Base-by-base conservation (phyloP, 2,329 filamentous ascomycete genomes). In the Monilinia fructigena region DNA sequence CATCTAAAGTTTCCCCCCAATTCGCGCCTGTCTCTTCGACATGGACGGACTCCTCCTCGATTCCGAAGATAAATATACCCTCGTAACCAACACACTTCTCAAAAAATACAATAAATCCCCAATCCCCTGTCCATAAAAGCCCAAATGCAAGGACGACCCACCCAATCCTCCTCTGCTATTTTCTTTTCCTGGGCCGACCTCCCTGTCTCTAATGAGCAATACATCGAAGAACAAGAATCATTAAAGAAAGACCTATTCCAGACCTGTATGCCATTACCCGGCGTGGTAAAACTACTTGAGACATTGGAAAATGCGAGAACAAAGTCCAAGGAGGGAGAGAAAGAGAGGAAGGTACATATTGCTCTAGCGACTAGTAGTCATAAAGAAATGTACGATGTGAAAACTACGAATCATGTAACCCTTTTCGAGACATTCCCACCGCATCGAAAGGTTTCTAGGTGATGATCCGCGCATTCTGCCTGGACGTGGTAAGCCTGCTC, bases 21-120 rank as follows among this genome's bases (percentile, higher is more conserved):
- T 98, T 67, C 86, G 93, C 72, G 95, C 94, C 72, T 97, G 93
- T 79, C 88, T 99, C 71, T 98, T 99, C 78, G 95, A 99, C 82
- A 97, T 98, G 93, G 95, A 99, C 79, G 95, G 95, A 68, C 89
- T 99, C 47, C 86, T 99, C 26, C 90, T 99, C 76, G 89, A 98
- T 79, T 93, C 91, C 45, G 95, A 98, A 81, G 95, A 98, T 75
- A 72, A 97, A 66, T 98, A 98, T 82, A 95, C 92, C 0, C 77
- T 85, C 35, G 90, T 91, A 78, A 90, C 93, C 68, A 97, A 99
- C 79, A 82, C 86, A 31, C 85, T 98, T 48, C 88, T 99, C 50
- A 82, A 83, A 66, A 87, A 90, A 75, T 92, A 95, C 78, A 85
- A 83, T 74, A 87, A 86, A 60, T 89, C 91, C 0, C 77, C 81